Base-by-base conservation (phyloP, 352 stramenopile genomes). In the Albugo candida region DNA sequence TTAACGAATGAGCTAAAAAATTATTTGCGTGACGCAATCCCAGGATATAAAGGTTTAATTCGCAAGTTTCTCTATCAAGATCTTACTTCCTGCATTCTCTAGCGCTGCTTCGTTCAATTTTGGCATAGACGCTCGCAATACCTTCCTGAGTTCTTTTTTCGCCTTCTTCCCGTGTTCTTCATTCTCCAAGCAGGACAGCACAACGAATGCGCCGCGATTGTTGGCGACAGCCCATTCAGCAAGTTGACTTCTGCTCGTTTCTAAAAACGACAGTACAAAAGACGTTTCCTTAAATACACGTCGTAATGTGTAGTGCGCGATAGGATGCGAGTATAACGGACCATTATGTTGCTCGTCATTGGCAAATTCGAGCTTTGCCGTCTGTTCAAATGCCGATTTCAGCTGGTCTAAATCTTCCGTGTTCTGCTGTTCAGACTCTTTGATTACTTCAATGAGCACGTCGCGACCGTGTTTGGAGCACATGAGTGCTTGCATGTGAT, bases 151-250 rank as follows among this genome's bases (percentile, higher is more conserved):
- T 8, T 70, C 57, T 51, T 67, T 67, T 17, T 48, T 49, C 37
- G 65, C 66, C 17, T 83, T 67, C 36, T 60, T 51, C 5, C 61
- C 60, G 14, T 61, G 54, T n/a, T 82, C 60, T 27, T 82, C 60
- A 18, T 67, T 60, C 48, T 92, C 73, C 17, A 92, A 45, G 60
- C 88, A 88, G 13, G 73, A 62, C 13, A 92, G 66, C 39, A 87
- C 69, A 6, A 92, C 78, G 47, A 88, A 92, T 11, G 73, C 81
- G 27, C 78, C 76, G 48, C 78, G 78, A 61, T 92, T 92, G 41
- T 49, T 78, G 6, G 51, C 56, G 38, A 43, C 20, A 2, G 64
- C 67, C 78, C 78, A 92, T 11, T 54, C 48, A 14, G 55, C 42
- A 14, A 88, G 31, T 24, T 65, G 55, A 17, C 66, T 56, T 51